Conservation (phyloP, 176 grass and related monocot species). For the maize (Zea mays) region Zm-B73-REFERENCE-NAM-5.0 NC_050103.1:178975501-178976000, state of each 20-base stretch:
- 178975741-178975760: background rate
- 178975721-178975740: background rate
- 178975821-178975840: background rate
- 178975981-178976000: slow-evolving; percentile 81
- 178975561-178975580: too few species aligned
- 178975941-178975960: slow-evolving; percentile 90
- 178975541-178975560: too few species aligned
- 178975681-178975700: background rate
- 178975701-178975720: background rate
- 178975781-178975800: background rate
- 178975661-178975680: background rate
- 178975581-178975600: too few species aligned
- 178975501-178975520: too few species aligned
- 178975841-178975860: background rate
- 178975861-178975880: background rate
- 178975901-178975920: slow-evolving; percentile 52
- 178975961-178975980: slow-evolving; percentile 93
- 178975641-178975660: background rate
- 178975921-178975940: slow-evolving; percentile 91
- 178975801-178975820: slow-evolving; percentile 9
- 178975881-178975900: slow-evolving; percentile 20
- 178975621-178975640: background rate
- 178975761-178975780: slow-evolving; percentile 2
- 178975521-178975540: too few species aligned
- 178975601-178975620: too few species aligned